Conservation (phyloP, 2,329 filamentous ascomycete genomes). For the Stromatinia cepivora region DNA sequence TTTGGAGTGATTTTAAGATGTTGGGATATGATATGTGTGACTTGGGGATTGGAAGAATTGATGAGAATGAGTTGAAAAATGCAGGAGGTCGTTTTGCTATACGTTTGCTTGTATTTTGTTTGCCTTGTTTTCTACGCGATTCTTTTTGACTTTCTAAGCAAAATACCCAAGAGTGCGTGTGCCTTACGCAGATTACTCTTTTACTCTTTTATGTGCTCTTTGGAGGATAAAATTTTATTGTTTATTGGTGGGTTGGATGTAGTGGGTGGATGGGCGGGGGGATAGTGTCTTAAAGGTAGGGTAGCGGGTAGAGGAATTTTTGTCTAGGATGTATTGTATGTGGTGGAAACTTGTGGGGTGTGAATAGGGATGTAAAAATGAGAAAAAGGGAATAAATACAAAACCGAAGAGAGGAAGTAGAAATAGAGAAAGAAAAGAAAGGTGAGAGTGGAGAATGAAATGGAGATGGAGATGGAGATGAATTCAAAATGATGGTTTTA, state of each 20-base stretch:
- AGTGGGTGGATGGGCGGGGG: background rate
- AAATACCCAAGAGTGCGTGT: slow-evolving; percentile 20
- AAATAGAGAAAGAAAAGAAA: background rate
- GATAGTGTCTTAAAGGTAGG: background rate
- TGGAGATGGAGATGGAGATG: background rate
- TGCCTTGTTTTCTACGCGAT: slow-evolving; percentile 8
- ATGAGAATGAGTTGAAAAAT: slow-evolving; percentile 16
- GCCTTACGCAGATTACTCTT: slow-evolving; percentile 9
- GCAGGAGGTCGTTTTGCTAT: slow-evolving; percentile 9
- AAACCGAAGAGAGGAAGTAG: background rate
- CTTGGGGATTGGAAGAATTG: background rate
- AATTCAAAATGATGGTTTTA: background rate
- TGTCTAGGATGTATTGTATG: background rate
- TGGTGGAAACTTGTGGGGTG: background rate
- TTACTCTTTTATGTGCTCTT: background rate
- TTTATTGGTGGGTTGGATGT: slow-evolving; percentile 2
- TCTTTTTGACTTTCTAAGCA: slow-evolving; percentile 16
- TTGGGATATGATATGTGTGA: slow-evolving; percentile 15
- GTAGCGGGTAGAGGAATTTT: no score
- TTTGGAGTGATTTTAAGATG: background rate
- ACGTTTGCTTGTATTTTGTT: slow-evolving; percentile 1
- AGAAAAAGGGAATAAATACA: no score
- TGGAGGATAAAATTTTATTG: slow-evolving; percentile 1
- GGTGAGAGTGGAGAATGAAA: background rate
- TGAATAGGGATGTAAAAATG: no score